phyloP scores from a whole-genome alignment of 495 filamentous ascomycete genomes.

The Aspergillus steynii region DNA sequence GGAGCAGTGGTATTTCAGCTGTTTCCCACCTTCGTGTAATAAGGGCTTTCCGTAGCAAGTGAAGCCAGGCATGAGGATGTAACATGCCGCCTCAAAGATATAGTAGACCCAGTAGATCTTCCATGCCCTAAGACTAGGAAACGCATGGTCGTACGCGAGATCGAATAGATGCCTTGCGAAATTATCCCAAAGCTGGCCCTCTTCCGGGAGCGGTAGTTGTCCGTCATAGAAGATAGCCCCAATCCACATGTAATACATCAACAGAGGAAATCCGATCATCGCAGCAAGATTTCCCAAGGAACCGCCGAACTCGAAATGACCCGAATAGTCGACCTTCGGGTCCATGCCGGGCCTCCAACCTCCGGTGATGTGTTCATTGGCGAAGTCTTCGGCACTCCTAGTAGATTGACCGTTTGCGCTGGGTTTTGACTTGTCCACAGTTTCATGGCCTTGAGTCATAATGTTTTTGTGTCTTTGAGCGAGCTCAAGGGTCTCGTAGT shows the following conservation, averaged over 20 bases:
- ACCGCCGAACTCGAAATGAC: conserved; percentile 87
- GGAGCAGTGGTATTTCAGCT: conserved; percentile 91
- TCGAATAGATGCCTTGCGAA: conserved; percentile 67
- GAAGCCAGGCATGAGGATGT: conserved; percentile 82
- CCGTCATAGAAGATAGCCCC: conserved; percentile 89
- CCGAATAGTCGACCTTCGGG: conserved; percentile 76
- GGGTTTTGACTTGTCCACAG: too few relatives aligned
- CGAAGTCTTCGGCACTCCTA: neutral
- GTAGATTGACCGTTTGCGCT: too few relatives aligned
- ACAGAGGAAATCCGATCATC: conserved; percentile 87
- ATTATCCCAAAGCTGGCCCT: conserved; percentile 62
- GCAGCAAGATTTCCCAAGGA: conserved; percentile 72
- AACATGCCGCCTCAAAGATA: conserved; percentile 76
- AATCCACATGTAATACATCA: conserved; percentile 99
- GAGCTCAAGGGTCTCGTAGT: neutral
- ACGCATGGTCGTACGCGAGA: conserved; percentile 78
- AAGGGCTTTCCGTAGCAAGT: conserved; percentile 83
- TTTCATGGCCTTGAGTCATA: too few relatives aligned
- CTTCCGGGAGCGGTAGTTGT: conserved; percentile 65
- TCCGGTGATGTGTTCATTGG: conserved; percentile 32
- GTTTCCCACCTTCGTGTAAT: conserved; percentile 74
- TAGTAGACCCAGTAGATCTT: conserved; percentile 90
- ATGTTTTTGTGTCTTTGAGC: too few relatives aligned
- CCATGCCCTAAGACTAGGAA: conserved; percentile 79
- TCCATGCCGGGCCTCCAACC: conserved; percentile 69